Evolutionary conservation across 176 grass and related monocot genomes (phyloP), one percentile per base, ranked within the genome.

Genomic region (Secale cereale): DNA sequence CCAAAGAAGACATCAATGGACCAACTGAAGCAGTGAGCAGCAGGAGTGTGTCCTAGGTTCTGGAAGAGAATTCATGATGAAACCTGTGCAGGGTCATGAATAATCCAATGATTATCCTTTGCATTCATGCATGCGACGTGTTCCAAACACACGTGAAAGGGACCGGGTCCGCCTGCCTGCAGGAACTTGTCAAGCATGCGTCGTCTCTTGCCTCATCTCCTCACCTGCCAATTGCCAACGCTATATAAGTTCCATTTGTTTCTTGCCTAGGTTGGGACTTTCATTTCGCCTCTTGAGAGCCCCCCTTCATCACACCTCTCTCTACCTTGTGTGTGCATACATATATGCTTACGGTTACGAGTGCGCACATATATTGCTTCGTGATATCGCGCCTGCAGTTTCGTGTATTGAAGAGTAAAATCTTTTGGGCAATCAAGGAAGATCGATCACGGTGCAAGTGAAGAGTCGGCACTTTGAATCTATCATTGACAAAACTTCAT

Each of bases 181-280:
- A 87, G 67, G 84, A 86, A 83, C 80, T 90, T 80, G 85, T 83
- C 89, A 87, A 90, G 56, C 72, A 37, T 66, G 79, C 40, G 2
- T 43, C 40, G 78, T 82, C 88, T 78, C 70, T 17, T 45, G 43
- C 39, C 65, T 28, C 26, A 45, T 66, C 78, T 28, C 26, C 59
- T 66, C 78, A 65, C 65, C 88, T 78, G 88, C 73, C 80, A 77
- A 6, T 27, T 80, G 68, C 27, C 54, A 63, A 14, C 10, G 16
- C 68, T 90, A 28, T 83, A 83, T 79, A 86, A 79, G 8, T 50
- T 79, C 20, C 20, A 69, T 79, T 59, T 54, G 59, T 29, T 65
- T 54, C 33, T 36, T 66, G 45, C 74, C 30, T 61, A 74, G 59
- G 8, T 14, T 36, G 56, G 64, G 28, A 1, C 79, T 78, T 75